phyloP scores from a whole-genome alignment of 2,329 filamentous ascomycete species.

The Fusarium pilosicola region DNA sequence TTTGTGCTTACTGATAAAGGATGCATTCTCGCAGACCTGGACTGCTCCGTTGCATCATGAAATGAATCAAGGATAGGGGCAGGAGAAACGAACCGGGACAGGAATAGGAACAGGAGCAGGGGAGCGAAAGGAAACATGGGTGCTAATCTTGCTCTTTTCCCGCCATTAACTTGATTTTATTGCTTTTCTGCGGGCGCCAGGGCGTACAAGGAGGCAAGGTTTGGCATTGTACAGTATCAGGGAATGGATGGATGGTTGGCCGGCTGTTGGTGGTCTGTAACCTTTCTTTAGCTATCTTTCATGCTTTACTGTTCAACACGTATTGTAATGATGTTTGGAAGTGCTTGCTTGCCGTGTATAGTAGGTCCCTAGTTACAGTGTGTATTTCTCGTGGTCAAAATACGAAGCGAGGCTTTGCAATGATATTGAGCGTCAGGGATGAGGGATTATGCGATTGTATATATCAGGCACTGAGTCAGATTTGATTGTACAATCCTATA shows the following conservation, averaged over 20 bases:
- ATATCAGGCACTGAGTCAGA: not conserved
- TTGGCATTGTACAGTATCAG: conserved; percentile 34
- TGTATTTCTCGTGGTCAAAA: not conserved
- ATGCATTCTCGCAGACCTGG: conserved; percentile 27
- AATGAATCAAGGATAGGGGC: conserved; percentile 12
- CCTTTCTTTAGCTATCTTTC: conserved; percentile 32
- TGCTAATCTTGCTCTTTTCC: conserved; percentile 6
- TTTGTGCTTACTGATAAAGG: conserved; percentile 26
- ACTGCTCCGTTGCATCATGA: conserved; percentile 5
- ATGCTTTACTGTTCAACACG: conserved; percentile 21
- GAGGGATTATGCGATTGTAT: not conserved
- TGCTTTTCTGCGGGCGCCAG: conserved; percentile 16
- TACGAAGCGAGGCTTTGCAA: not conserved
- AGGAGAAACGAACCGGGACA: not conserved
- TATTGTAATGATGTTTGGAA: conserved; percentile 21
- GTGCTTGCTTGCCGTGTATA: not conserved
- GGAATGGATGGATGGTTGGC: conserved; percentile 16
- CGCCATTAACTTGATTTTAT: not conserved
- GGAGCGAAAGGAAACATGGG: not conserved
- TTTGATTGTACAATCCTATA: not conserved
- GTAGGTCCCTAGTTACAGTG: not conserved
- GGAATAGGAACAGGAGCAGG: conserved; percentile 8
- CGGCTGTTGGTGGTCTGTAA: conserved; percentile 13
- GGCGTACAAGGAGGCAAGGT: conserved; percentile 29
- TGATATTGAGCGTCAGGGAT: not conserved